These are phyloP conservation scores for fission yeast (Schizosaccharomyces pombe) DNA, from an alignment of 805 yeast genomes.

Conservation along the genomic window DNA sequence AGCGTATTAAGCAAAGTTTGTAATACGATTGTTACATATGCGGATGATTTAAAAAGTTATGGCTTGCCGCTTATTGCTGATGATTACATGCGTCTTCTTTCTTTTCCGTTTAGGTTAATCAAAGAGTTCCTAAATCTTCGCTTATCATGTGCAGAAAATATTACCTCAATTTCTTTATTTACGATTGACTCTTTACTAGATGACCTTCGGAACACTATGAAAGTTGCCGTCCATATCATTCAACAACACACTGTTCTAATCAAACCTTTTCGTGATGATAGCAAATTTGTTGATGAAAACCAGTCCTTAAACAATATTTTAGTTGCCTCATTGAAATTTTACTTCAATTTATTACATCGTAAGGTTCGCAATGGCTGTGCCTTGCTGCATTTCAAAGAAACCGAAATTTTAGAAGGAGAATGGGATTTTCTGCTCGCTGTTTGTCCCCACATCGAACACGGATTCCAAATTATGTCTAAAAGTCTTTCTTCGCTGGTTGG, in stretches of 20 bases:
- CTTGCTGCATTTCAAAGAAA: conserved; percentile 44
- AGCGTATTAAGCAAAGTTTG: conserved; percentile 72
- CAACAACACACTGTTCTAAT: conserved; percentile 35
- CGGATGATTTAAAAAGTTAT: conserved; percentile 36
- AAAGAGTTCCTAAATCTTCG: conserved; percentile 57
- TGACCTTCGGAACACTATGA: conserved; percentile 56
- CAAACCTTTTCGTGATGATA: conserved; percentile 41
- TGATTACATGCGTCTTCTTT: conserved; percentile 37
- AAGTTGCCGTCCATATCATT: conserved; percentile 51
- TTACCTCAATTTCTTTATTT: conserved; percentile 75
- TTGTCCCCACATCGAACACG: conserved; percentile 59
- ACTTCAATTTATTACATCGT: conserved; percentile 44
- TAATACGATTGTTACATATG: conserved; percentile 38
- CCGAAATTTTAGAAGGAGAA: conserved; percentile 65
- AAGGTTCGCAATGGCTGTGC: conserved; percentile 60
- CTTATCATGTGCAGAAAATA: conserved; percentile 49
- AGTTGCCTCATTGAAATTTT: conserved; percentile 47
- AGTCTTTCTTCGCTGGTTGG: conserved; percentile 42
- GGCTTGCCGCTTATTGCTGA: conserved; percentile 55
- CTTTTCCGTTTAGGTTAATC: conserved; percentile 58
- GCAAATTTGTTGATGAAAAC: conserved; percentile 39
- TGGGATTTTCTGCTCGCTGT: conserved; percentile 58
- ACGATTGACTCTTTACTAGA: conserved; percentile 85
- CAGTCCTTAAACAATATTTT: conserved; percentile 42
- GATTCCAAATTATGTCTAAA: conserved; percentile 59